Evolutionary conservation across 176 grass and related monocot genomes (phyloP).

Genomic region (Aegilops speltoides): DNA sequence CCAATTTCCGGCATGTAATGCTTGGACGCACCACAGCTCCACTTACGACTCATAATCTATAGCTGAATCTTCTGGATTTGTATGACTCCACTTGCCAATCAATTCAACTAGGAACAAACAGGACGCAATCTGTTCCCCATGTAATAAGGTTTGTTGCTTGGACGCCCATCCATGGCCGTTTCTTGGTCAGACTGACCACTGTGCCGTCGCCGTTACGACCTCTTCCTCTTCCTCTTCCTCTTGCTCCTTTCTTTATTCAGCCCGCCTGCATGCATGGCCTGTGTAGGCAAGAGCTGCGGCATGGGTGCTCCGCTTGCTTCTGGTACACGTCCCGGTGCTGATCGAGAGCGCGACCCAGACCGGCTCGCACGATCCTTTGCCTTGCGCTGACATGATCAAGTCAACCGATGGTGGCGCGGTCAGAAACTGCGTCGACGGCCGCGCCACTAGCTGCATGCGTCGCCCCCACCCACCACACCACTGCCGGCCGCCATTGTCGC

Average conservation of each 20-base stretch:
- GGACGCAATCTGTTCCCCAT: background rate
- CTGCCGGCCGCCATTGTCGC: background rate
- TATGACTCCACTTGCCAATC: background rate
- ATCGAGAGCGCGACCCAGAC: background rate
- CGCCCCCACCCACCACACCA: background rate
- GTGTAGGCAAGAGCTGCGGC: background rate
- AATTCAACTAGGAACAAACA: background rate
- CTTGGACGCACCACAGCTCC: constrained; percentile 24
- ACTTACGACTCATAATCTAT: background rate
- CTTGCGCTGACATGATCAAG: background rate
- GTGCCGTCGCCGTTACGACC: background rate
- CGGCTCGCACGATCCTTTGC: background rate
- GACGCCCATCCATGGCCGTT: background rate
- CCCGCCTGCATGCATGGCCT: no score
- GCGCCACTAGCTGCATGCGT: background rate
- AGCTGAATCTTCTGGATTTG: background rate
- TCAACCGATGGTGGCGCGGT: background rate
- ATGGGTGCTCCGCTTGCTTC: background rate
- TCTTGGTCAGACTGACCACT: background rate
- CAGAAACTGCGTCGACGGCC: background rate
- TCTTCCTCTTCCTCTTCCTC: background rate
- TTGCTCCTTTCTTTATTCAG: no score
- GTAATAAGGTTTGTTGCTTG: background rate
- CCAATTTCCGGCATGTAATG: background rate
- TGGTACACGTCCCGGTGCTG: background rate